Base-by-base conservation (phyloP, 441 rosid genomes). In the Melastoma candidum region DNA sequence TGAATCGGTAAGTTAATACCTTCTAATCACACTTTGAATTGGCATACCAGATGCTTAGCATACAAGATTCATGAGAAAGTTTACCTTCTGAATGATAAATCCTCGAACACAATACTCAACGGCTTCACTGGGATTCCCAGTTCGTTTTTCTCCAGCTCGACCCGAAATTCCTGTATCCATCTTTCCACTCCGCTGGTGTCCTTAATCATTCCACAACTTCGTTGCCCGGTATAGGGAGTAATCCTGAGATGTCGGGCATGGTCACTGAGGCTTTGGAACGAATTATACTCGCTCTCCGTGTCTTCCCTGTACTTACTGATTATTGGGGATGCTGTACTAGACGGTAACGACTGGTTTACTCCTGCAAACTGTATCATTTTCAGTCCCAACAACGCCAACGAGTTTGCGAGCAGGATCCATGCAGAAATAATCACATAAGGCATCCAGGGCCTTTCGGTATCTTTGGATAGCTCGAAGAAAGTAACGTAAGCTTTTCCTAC, bases 1-100 rank as follows among this genome's bases (percentile, higher is more conserved):
- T 3, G 0, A 29, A 3, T 29, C 39, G 7, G 3, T 29, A 29
- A 29, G 4, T 29, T 3, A 29, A 27, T 27, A 27, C 4, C 4
- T 2, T 27, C 2, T 2, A 1, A 29, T 29, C 13, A 25, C 13
- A 26, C 26, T 29, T 2, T 52, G 26, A 43, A 2, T 13, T 6
- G 55, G 26, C 14, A 14, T 36, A 52, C 1, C 39, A 29, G 39
- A 1, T 29, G 39, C 1, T 7, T 36, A 36, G n/a, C n/a, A 14
- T 13, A 52, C 44, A 11, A 52, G 41, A 36, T 13, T 36, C 32
- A 14, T 22, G 44, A 11, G 49, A 26, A 27, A 60, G 22, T 48
- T 17, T 29, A 66, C 68, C 71, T 63, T 39, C 56, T 53, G 61
- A 71, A 71, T 51, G 71, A 56, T 24, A 71, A 46, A 46, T 59